Evolutionary conservation across 441 rosid genomes (phyloP).

Genomic region (Kokia cookei): DNA sequence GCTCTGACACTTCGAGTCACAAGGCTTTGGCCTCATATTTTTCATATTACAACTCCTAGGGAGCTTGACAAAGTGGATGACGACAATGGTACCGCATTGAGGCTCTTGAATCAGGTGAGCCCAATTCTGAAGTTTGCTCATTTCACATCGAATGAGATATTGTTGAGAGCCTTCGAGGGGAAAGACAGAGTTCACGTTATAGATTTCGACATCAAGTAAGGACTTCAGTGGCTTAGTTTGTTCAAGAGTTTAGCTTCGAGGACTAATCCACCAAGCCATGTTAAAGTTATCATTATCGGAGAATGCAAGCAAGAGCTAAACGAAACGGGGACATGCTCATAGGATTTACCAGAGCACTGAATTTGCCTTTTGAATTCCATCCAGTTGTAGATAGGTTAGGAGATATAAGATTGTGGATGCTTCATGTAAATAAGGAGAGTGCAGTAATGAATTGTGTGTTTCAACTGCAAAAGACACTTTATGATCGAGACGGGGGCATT

Average conservation of each 20-base stretch:
- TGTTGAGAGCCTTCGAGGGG: conserved; percentile 88
- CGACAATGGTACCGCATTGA: conserved; percentile 60
- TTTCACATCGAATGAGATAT: conserved; percentile 79
- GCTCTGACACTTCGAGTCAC: conserved; percentile 72
- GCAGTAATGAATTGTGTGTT: conserved; percentile 73
- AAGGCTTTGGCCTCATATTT: conserved; percentile 84
- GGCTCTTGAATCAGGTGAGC: conserved; percentile 82
- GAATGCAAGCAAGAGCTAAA: conserved; percentile 85
- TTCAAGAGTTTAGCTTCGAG: conserved; percentile 77
- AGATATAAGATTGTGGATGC: conserved; percentile 96
- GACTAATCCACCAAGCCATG: conserved; percentile 66
- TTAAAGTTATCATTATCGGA: conserved; percentile 76
- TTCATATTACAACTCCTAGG: conserved; percentile 73
- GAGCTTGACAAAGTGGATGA: conserved; percentile 69
- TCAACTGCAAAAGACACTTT: conserved; percentile 82
- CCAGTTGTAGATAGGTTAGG: conserved; percentile 90
- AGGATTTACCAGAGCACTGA: conserved; percentile 71
- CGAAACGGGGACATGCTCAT: conserved; percentile 86
- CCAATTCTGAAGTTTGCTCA: conserved; percentile 90
- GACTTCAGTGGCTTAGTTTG: conserved; percentile 43
- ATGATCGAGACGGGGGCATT: conserved; percentile 56
- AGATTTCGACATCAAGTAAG: conserved; percentile 95
- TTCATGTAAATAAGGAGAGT: conserved; percentile 81
- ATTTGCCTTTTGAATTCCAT: conserved; percentile 81
- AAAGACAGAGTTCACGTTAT: conserved; percentile 86